Evolutionary conservation across 2,329 filamentous ascomycete genomes (phyloP).

Genomic region (Beauveria bassiana): DNA sequence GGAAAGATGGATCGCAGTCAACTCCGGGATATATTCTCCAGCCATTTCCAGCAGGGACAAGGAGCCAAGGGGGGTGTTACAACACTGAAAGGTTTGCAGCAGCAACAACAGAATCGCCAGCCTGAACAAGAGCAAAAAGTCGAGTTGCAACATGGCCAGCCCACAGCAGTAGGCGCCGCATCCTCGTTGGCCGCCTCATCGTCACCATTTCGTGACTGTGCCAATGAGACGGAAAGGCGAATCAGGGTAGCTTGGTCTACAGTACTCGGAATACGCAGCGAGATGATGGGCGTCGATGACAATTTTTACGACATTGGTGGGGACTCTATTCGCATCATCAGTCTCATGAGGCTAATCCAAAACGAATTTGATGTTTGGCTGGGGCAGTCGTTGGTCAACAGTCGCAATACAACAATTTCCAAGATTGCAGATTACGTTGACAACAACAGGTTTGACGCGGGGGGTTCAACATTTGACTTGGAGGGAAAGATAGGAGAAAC

Average conservation of each 20-base stretch:
- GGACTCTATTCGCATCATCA: conserved; percentile 6
- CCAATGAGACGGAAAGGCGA: neutral
- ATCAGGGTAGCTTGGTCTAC: neutral
- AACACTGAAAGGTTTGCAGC: neutral
- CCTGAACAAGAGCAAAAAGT: neutral
- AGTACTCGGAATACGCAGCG: neutral
- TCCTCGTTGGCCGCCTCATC: neutral
- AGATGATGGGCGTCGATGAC: neutral
- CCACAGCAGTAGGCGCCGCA: too few species aligned
- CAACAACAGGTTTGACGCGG: neutral
- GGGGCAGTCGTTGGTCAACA: conserved; percentile 14
- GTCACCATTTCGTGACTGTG: neutral
- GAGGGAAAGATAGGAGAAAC: neutral
- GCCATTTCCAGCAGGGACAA: neutral
- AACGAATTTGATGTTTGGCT: conserved; percentile 12
- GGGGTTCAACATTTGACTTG: neutral
- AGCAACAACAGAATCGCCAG: neutral
- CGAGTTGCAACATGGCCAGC: neutral
- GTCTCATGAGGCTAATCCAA: neutral
- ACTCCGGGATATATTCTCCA: neutral
- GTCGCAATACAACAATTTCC: conserved; percentile 15
- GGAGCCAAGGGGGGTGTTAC: neutral
- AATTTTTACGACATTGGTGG: conserved; percentile 7
- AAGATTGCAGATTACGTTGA: conserved; percentile 13
- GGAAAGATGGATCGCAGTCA: conserved; percentile 38